Conservation (phyloP, 129 eudicot species). For the Erigeron canadensis region DNA sequence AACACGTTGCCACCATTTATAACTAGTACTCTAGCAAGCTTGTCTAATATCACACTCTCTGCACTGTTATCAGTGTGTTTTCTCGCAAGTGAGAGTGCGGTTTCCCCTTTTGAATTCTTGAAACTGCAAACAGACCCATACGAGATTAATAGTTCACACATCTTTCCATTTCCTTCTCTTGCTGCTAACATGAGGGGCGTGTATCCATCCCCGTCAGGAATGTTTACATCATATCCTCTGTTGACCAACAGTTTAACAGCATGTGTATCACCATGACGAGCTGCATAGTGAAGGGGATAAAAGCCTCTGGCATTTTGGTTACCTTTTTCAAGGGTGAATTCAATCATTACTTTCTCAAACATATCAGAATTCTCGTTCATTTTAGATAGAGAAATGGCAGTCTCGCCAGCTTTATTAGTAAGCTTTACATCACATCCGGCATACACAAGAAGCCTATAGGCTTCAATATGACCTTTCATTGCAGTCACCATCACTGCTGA, state of each 20-base stretch:
- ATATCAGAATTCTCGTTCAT: constrained; percentile 45
- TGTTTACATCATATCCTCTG: constrained; percentile 76
- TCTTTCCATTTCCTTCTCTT: constrained; percentile 57
- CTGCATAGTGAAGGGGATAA: constrained; percentile 79
- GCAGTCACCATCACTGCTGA: constrained; percentile 88
- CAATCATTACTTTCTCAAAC: constrained; percentile 82
- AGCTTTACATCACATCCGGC: constrained; percentile 83
- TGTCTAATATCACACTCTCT: constrained; percentile 57
- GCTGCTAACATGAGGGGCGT: constrained; percentile 96
- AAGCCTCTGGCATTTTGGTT: constrained; percentile 65
- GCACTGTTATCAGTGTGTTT: constrained; percentile 42
- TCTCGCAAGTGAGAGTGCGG: constrained; percentile 69
- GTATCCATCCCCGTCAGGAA: constrained; percentile 73
- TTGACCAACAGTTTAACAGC: constrained; percentile 53
- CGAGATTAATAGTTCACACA: constrained; percentile 62
- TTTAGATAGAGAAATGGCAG: constrained; percentile 59
- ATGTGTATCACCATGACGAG: constrained; percentile 68
- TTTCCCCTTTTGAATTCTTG: constrained; percentile 65
- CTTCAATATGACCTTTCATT: constrained; percentile 69
- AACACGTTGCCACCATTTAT: constrained; percentile 43
- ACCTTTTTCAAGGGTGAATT: constrained; percentile 67
- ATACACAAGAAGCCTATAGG: constrained; percentile 68
- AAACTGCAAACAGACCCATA: constrained; percentile 55
- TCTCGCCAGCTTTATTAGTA: constrained; percentile 55
- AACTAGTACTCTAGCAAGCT: constrained; percentile 69